These are phyloP conservation scores for Boechera divaricarpa DNA, from an alignment of 345 rosid genomes.

Conservation along the genomic window DNA sequence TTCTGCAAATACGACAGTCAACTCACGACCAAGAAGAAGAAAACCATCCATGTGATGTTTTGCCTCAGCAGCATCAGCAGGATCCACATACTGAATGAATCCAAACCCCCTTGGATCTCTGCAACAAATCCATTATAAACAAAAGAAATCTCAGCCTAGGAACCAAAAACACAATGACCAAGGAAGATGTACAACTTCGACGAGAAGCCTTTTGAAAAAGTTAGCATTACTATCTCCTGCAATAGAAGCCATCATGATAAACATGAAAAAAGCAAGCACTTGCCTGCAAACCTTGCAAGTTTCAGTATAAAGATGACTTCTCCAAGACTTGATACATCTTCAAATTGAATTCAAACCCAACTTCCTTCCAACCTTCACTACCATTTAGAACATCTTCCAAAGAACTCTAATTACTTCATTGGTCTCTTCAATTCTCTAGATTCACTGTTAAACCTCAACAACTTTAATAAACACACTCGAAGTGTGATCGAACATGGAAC, in stretches of 20 bases:
- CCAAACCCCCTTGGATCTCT: conserved; percentile 99
- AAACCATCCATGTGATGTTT: conserved; percentile 92
- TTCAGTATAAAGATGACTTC: conserved; percentile 96
- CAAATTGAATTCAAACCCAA: conserved; percentile 97
- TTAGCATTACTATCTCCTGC: conserved; percentile 63
- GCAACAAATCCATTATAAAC: conserved; percentile 37
- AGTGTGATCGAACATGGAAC: conserved; percentile 52
- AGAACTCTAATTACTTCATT: conserved; percentile 95
- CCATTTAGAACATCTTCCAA: conserved; percentile 95
- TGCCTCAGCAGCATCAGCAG: conserved; percentile 91
- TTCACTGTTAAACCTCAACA: conserved; percentile 91
- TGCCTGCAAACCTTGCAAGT: conserved; percentile 95
- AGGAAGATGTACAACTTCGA: conserved; percentile 28
- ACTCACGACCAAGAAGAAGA: conserved; percentile 85
- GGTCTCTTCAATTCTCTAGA: conserved; percentile 90
- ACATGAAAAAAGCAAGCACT: conserved; percentile 91
- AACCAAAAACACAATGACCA: conserved; percentile 30
- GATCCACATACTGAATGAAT: conserved; percentile 86
- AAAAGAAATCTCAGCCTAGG: conserved; percentile 24
- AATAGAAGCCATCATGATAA: conserved; percentile 67
- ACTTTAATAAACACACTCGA: conserved; percentile 72
- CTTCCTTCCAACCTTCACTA: conserved; percentile 99
- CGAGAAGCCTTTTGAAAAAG: conserved; percentile 51
- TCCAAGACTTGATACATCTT: conserved; percentile 98
- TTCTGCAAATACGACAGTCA: conserved; percentile 93